Conservation (phyloP, 2,329 filamentous ascomycete genomes). For the Pseudopyrenochaeta lycopersici region DNA sequence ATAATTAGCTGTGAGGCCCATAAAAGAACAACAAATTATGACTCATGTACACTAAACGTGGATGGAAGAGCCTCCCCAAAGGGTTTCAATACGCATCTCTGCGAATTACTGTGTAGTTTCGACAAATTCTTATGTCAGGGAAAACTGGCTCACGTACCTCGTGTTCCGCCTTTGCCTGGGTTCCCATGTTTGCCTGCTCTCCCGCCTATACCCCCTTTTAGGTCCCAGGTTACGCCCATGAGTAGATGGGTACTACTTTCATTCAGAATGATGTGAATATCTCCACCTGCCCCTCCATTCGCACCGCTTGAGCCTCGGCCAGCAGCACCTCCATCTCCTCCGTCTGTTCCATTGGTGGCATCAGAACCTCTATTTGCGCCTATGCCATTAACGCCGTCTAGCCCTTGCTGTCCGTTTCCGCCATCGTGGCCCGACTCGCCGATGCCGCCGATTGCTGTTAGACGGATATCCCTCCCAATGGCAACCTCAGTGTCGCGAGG, state of each 20-base stretch:
- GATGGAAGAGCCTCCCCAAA: too few relatives aligned
- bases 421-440: constrained; percentile 14
- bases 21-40: too few relatives aligned
- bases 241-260: constrained; percentile 13
- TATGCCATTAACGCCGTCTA: constrained; percentile 5
- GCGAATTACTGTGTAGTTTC: too few relatives aligned
- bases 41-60: too few relatives aligned
- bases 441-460: constrained; percentile 12
- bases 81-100: too few relatives aligned
- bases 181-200: constrained; percentile 4
- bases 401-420: constrained; percentile 2
- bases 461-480: constrained; percentile 5
- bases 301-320: constrained; percentile 10
- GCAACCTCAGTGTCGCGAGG: constrained; percentile 4
- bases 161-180: constrained; percentile 4
- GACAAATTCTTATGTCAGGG: too few relatives aligned
- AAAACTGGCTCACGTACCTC: background rate
- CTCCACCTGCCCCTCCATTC: constrained; percentile 11
- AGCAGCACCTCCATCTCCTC: constrained; percentile 14
- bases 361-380: constrained; percentile 8
- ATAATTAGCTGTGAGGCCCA: too few relatives aligned
- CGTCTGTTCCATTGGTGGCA: constrained; percentile 15
- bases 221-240: constrained; percentile 10
- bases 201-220: constrained; percentile 7
- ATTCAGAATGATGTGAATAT: constrained; percentile 9